These are phyloP conservation scores for Tubosaeta sp. DNA, from an alignment of 768 basidiomycete genomes.

Conservation along the genomic window DNA sequence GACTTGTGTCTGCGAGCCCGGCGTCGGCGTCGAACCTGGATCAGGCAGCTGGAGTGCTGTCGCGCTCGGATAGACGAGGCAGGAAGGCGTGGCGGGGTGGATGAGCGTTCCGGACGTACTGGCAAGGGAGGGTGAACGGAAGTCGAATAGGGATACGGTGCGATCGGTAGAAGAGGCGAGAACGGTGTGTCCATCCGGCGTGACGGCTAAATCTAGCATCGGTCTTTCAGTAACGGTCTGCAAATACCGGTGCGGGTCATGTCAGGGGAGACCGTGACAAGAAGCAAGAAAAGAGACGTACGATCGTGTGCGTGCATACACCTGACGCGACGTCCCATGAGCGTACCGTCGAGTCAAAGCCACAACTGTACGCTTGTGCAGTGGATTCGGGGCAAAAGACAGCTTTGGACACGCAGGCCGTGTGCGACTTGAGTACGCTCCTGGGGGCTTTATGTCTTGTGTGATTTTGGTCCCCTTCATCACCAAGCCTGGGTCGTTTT, in stretches of 20 bases:
- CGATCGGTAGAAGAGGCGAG: conserved; percentile 73
- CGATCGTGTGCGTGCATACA: conserved; percentile 65
- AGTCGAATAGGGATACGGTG: conserved; percentile 66
- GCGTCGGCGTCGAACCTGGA: neutral
- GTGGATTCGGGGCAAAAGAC: conserved; percentile 45
- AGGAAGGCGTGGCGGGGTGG: conserved; percentile 67
- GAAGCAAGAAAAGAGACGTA: conserved; percentile 23
- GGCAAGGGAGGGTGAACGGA: conserved; percentile 42
- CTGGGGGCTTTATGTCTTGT: conserved; percentile 64
- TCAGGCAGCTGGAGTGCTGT: neutral
- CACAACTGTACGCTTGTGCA: conserved; percentile 63
- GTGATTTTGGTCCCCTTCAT: conserved; percentile 25
- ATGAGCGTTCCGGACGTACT: conserved; percentile 41
- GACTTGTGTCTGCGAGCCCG: conserved; percentile 40
- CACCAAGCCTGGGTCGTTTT: conserved; percentile 56
- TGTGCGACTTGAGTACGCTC: conserved; percentile 77
- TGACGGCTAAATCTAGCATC: conserved; percentile 60
- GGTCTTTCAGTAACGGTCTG: conserved; percentile 71
- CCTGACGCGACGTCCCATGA: conserved; percentile 84
- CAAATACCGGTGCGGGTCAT: too few relatives aligned
- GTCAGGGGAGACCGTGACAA: neutral
- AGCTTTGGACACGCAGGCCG: conserved; percentile 72
- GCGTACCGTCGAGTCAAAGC: conserved; percentile 87
- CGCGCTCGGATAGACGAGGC: conserved; percentile 35
- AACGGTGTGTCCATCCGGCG: conserved; percentile 39